Evolutionary conservation across 1,284 basidiomycete genomes (phyloP).

Genomic region (Sphaerobolus stellatus): DNA sequence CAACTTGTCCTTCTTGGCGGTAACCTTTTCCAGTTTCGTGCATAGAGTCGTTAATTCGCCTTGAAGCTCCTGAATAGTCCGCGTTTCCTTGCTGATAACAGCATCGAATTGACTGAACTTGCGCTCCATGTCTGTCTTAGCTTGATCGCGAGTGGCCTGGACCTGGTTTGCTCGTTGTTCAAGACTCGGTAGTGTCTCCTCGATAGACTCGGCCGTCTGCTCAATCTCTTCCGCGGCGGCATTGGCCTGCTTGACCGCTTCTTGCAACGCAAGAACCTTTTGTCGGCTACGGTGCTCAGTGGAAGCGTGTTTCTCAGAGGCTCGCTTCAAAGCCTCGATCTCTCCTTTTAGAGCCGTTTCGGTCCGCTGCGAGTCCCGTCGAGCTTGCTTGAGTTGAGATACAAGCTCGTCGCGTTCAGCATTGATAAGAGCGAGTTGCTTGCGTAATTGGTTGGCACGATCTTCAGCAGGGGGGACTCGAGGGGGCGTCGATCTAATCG

Average conservation of each 20-base stretch:
- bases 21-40: constrained; percentile 51
- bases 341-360: constrained; percentile 70
- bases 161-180: constrained; percentile 41
- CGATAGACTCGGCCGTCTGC: constrained; percentile 47
- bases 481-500: constrained; percentile 24
- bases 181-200: constrained; percentile 51
- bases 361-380: constrained; percentile 72
- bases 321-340: constrained; percentile 70
- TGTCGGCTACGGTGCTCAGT: constrained; percentile 68
- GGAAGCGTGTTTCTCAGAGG: constrained; percentile 65
- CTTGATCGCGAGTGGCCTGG: constrained; percentile 46
- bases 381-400: constrained; percentile 60
- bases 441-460: constrained; percentile 57
- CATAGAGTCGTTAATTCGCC: constrained; percentile 40
- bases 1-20: constrained; percentile 55
- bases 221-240: constrained; percentile 58
- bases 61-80: constrained; percentile 45
- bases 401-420: constrained; percentile 61
- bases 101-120: constrained; percentile 31
- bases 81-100: constrained; percentile 41
- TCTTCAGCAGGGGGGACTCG: constrained; percentile 50
- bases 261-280: constrained; percentile 73
- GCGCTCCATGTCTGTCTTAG: constrained; percentile 36
- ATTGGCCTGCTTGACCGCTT: constrained; percentile 69
- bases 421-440: constrained; percentile 53